Percentiles rank a stretch among this genome's conserved stretches.
Evolutionary conservation across 176 grass and related monocot species (phyloP).

Genomic region (Poa pratensis): DNA sequence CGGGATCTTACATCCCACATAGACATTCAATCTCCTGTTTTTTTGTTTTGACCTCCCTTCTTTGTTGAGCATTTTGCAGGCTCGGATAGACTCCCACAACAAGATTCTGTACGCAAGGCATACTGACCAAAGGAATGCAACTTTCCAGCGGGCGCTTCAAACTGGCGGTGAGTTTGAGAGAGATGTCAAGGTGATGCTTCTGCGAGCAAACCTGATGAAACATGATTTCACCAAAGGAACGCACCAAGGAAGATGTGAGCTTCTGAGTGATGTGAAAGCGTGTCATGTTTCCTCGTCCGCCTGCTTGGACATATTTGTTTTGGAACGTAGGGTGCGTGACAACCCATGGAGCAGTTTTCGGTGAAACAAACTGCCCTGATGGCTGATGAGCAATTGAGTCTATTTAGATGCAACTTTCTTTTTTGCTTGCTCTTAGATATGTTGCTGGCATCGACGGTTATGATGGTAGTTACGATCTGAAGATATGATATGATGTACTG

Average conservation of each 20-base stretch:
- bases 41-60: neutral
- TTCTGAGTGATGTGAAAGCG: neutral
- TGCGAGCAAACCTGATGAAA: slow-evolving; percentile 92
- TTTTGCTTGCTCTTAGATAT: neutral
- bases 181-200: slow-evolving; percentile 80
- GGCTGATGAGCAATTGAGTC: neutral
- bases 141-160: slow-evolving; percentile 84
- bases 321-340: slow-evolving; percentile 23
- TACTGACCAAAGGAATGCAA: slow-evolving; percentile 82
- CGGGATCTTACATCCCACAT: neutral
- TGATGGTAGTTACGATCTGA: slow-evolving; percentile 18
- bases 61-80: slow-evolving; percentile 55
- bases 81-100: slow-evolving; percentile 97
- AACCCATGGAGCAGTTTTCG: neutral
- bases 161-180: slow-evolving; percentile 87
- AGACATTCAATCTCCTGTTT: neutral
- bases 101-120: slow-evolving; percentile 92
- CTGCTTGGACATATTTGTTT: slow-evolving; percentile 35
- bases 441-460: neutral
- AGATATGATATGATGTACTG: slow-evolving; percentile 1
- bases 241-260: slow-evolving; percentile 52
- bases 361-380: slow-evolving; percentile 8
- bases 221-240: slow-evolving; percentile 65
- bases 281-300: neutral
- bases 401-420: slow-evolving; percentile 1